Evolutionary conservation across 2,329 filamentous ascomycete genomes (phyloP).

Genomic region (Hymenoscyphus fructigenus): DNA sequence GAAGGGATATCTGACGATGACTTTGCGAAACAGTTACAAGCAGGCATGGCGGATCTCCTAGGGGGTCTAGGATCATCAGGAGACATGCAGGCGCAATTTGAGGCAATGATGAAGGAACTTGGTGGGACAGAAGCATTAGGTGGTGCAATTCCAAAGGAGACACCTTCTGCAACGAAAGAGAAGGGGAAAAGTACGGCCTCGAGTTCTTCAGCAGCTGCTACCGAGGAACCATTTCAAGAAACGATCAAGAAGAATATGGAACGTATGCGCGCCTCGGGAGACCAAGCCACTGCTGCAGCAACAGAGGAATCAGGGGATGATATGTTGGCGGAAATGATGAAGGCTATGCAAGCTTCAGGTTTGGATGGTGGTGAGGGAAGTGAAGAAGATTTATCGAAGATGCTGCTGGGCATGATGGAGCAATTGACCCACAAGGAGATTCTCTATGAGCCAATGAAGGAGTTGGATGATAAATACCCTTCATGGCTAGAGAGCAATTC

Average conservation of each 20-base stretch:
- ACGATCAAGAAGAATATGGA: constrained; percentile 94
- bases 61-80: constrained; percentile 65
- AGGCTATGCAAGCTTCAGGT: constrained; percentile 73
- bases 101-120: constrained; percentile 73
- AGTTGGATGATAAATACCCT: constrained; percentile 89
- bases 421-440: constrained; percentile 98
- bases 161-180: constrained; percentile 9
- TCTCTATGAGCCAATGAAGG: constrained; percentile 97
- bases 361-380: constrained; percentile 51
- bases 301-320: constrained; percentile 70
- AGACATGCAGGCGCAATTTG: constrained; percentile 77
- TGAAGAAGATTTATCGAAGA: constrained; percentile 89
- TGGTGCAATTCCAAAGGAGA: constrained; percentile 25
- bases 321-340: constrained; percentile 87
- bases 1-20: constrained; percentile 66
- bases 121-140: constrained; percentile 49
- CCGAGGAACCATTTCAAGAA: constrained; percentile 78
- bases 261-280: constrained; percentile 86
- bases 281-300: constrained; percentile 77
- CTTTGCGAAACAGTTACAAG: constrained; percentile 83
- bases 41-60: constrained; percentile 82
- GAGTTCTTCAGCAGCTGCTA: constrained; percentile 2
- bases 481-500: constrained; percentile 81
- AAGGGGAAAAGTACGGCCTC: constrained; percentile 18
- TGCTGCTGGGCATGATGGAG: constrained; percentile 98